Base-by-base conservation (phyloP, 805 yeast species). In the Spathaspora passalidarum region DNA sequence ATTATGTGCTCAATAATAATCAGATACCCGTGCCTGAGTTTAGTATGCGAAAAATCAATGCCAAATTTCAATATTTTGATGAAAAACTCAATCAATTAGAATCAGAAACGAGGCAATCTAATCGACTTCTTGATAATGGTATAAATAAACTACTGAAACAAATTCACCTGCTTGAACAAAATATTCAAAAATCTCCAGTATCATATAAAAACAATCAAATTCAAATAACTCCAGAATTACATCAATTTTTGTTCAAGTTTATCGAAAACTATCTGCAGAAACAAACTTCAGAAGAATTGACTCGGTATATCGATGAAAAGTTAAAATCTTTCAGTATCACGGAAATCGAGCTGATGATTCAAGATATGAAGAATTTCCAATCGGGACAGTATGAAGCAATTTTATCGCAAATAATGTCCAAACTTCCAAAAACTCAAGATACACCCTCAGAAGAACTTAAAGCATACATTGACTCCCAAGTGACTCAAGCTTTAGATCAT, bases 171-270 rank as follows among this genome's bases (percentile, higher is more conserved):
- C 13, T 29, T 13, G 4, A 17, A 39, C 18, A 18, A 41, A 32
- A 32, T 21, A 23, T 14, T 21, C 19, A 19, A 21, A 25, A 41
- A 37, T 50, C 23, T 66, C 58, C 44, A 23, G 21, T 38, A 14
- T 17, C 25, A 48, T 49, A 61, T 18, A 62, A 62, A 42, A 54
- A 70, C 43, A 54, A 55, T 10, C 64, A 66, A 41, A 56, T 72
- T n/a, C 73, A 67, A 44, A 65, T 63, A 40, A 46, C 62, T 3
- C 74, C 76, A 0, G 73, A 69, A 46, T 71, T 72, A 48, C 69
- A 64, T 32, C 61, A 63, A 38, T 68, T 60, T 46, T 52, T 70
- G 41, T 60, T 56, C 44, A 54, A 57, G 26, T 67, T 69, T 40
- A 49, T 69, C 17, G 71, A 65, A n/a, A 60, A 56, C 17, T 59